Evolutionary conservation across 306 rosid genomes (phyloP).

Genomic region (Fagus sylvatica): DNA sequence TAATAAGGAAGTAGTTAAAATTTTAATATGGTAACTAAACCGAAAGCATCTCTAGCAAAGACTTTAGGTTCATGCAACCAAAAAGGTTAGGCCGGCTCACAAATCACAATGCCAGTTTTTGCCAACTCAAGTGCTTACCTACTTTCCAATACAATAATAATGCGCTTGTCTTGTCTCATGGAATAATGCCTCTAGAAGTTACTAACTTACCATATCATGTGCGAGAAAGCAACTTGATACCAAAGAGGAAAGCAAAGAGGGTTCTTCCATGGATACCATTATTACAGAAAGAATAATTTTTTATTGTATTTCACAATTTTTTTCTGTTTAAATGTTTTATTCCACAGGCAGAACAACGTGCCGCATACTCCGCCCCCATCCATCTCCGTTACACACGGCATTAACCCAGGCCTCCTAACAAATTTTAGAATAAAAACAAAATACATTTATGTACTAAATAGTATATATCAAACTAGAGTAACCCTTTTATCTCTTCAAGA

Average conservation of each 20-base stretch:
- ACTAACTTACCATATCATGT: not conserved
- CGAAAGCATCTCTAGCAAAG: too few species aligned
- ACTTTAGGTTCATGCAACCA: too few species aligned
- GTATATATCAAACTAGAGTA: constrained; percentile 27
- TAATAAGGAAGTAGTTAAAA: too few species aligned
- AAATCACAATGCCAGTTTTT: not conserved
- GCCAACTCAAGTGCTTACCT: not conserved
- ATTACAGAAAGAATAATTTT: constrained; percentile 56
- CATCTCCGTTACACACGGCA: constrained; percentile 45
- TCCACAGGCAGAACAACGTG: constrained; percentile 38
- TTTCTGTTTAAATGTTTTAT: constrained; percentile 25
- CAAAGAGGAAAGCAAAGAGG: not conserved
- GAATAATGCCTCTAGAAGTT: too few species aligned
- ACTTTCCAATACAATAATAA: too few species aligned
- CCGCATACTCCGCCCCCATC: constrained; percentile 32
- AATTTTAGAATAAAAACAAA: constrained; percentile 35
- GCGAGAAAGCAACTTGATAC: not conserved
- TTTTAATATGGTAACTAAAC: too few species aligned
- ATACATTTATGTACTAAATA: constrained; percentile 54
- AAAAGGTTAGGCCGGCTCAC: not conserved
- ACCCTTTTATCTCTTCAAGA: constrained; percentile 32
- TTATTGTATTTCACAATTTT: constrained; percentile 42
- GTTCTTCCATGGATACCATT: constrained; percentile 11
- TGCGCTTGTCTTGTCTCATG: too few species aligned
- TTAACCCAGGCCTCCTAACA: constrained; percentile 45